Evolutionary conservation across 2,329 filamentous ascomycete species (phyloP), one percentile per base, ranked within the genome.

Genomic region (Cytospora mali): DNA sequence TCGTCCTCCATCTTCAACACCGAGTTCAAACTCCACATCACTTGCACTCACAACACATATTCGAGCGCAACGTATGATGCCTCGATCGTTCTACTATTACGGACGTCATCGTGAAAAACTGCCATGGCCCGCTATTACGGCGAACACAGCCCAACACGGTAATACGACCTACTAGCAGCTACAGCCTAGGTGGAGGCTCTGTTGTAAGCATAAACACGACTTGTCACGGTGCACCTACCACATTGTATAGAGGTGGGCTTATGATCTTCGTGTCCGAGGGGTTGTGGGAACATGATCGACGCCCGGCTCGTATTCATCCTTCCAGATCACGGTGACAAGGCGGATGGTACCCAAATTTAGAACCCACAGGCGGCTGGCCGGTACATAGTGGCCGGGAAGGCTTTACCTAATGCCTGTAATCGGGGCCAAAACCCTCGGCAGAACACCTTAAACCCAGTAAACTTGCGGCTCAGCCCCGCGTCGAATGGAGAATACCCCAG

Each of bases 251-350:
- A 35, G 25, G 57, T 60, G 57, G 57, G 49, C 33, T 60, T 11
- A 57, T 51, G n/a, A 33, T 39, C 11, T 48, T 58, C 55, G 55
- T 58, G 28, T 50, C 13, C 21, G 29, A 14, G 31, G 50, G 61
- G 49, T 18, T n/a, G 42, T 54, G 61, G 55, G 50, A 49, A 60
- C 56, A 60, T 56, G 61, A 62, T 62, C 61, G 61, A 55, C 61
- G 46, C 18, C 53, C 13, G 49, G 57, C 57, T 62, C 61, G 61
- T 62, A 62, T 62, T 58, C 61, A 51, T 60, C 57, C 57, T 60
- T 35, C 35, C 49, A 54, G 57, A 50, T 60, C 33, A 50, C 52
- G 57, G 29, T 60, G 57, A 54, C 57, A 39, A n/a, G 35, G 53
- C 33, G 23, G 35, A 18, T 33, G 18, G 28, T 33, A 48, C n/a